Base-by-base conservation (phyloP, 805 yeast genomes). In the Candida krabiensis region DNA sequence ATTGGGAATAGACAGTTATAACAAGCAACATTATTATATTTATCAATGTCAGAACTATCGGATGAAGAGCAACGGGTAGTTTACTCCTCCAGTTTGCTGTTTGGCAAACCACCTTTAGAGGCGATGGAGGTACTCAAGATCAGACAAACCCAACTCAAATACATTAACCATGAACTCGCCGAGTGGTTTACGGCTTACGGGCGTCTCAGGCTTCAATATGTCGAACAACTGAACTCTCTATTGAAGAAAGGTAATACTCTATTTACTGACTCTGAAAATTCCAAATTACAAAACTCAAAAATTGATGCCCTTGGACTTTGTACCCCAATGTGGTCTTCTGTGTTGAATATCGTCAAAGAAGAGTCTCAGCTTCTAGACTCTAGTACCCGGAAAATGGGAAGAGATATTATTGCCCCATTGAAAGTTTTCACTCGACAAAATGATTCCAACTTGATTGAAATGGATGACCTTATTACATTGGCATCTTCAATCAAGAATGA, bases 71-170 rank as follows among this genome's bases (percentile, higher is more conserved):
- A 57, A 31, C 46, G 55, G 29, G 55, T 59, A 18, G 47, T 48
- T 16, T 63, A 62, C 47, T 61, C 67, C 12, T 61, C 67, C 24
- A 43, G 58, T 11, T 47, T 64, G 30, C 49, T 64, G 22, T 60
- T 60, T 39, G 58, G 57, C 15, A 70, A 76, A 48, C 55, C 70
- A 26, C 86, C 88, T 11, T 64, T 66, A 19, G 80, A 75, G 49
- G 80, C 86, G 15, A 71, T 79, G 44, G 84, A 77, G 50, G 67
- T 77, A 22, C 67, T 83, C 19, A 66, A 79, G 35, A 70, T 80
- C 36, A 73, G 89, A 44, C 65, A 77, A 27, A 63, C 71, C 23
- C 77, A 74, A 48, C 77, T 80, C 31, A 73, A 74, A 50, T 52
- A 69, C 30, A 63, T 80, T 34, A 83, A 83, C 52, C 75, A 73